A percentile compares a stretch with the other conserved stretches of the same genome.
Conservation (phyloP, 306 rosid species). For the Fagus crenata region DNA sequence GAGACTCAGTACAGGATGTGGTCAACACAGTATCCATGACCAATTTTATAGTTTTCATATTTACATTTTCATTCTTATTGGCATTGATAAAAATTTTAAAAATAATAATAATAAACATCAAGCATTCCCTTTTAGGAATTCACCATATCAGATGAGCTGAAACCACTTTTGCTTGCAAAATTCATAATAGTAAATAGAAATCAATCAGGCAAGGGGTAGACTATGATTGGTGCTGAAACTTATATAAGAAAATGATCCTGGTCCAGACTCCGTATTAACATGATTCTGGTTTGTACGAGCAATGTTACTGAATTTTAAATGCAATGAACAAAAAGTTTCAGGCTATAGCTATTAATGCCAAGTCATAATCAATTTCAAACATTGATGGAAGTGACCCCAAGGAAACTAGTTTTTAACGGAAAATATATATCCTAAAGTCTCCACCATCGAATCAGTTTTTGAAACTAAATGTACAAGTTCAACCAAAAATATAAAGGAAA, state of each 20-base stretch:
- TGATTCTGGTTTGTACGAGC: background rate
- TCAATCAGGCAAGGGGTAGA: background rate
- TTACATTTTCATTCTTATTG: constrained; percentile 8
- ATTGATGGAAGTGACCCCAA: background rate
- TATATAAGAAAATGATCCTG: background rate
- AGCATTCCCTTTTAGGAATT: background rate
- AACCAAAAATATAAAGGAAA: background rate
- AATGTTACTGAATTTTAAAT: constrained; percentile 5
- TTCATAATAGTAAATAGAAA: background rate
- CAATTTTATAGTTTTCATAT: constrained; percentile 8
- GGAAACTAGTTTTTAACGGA: background rate
- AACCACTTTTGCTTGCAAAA: background rate
- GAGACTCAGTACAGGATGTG: background rate
- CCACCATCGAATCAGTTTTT: background rate
- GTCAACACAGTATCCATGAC: background rate
- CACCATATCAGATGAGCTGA: background rate
- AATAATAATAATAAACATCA: background rate
- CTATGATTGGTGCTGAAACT: background rate
- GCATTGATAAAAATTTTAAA: background rate
- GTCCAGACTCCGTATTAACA: background rate
- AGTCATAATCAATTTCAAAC: background rate
- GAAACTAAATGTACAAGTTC: background rate
- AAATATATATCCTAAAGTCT: background rate
- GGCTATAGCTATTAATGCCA: background rate
- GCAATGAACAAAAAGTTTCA: background rate